Base-by-base conservation (phyloP, 1,139 yeast species). In the Saccharomyces hybrid region DNA sequence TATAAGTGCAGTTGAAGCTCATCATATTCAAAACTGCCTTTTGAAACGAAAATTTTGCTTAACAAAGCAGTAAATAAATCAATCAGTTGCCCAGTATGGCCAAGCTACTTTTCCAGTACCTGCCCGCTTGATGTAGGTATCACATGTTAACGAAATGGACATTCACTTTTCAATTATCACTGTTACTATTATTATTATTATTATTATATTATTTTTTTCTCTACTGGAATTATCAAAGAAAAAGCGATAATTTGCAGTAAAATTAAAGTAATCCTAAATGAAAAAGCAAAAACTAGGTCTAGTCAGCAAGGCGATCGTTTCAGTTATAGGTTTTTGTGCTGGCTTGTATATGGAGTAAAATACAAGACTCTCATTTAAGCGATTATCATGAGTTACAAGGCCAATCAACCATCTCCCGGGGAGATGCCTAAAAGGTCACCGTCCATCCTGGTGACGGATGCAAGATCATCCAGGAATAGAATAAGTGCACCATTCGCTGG, bases 401-500 rank as follows among this genome's bases (percentile, higher is more conserved):
- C 42, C 24, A 51, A 52, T 21, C 47, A 21, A 19, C 31, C 31
- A 28, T 21, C 34, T 48, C 26, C 42, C 4, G 49, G 49, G 42
- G 46, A 50, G n/a, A 58, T 67, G 64, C 62, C 71, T 1, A 64
- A 64, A 50, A 74, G 97, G 63, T 87, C 96, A 28, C 97, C 98
- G 5, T 88, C 96, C 1, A 91, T 91, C 66, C 76, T 91, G 54
- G 98, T 91, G 42, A 91, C 97, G 0, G 98, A 91, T 72, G 82
- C 87, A 2, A 76, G 98, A 59, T 80, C 82, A 53, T 78, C 81
- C 52, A 78, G 79, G 24, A 78, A 79, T 55, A 81, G 86, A 9
- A 75, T 82, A 16, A 73, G 88, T 55, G 96, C 97, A 0, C 96
- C 97, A 2, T 90, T 90, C 78, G 96, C 95, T 2, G 76, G 77